Evolutionary conservation across 768 basidiomycete species (phyloP).

Genomic region (Lentinula detonsa): DNA sequence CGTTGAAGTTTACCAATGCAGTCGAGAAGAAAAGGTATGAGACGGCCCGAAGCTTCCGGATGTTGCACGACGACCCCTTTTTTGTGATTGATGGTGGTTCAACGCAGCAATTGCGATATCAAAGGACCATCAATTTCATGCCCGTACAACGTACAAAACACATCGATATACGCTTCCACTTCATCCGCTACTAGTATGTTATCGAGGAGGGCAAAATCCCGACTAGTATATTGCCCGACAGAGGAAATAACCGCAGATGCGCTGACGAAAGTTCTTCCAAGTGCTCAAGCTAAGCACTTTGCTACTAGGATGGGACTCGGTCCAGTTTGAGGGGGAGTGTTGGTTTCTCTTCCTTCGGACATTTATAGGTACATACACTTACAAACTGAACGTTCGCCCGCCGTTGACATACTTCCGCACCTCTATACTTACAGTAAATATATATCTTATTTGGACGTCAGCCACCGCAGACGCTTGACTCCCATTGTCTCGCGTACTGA

Average conservation of each 20-base stretch:
- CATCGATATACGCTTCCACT: constrained; percentile 22
- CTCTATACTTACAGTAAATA: no score
- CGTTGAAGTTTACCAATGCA: not conserved
- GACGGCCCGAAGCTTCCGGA: not conserved
- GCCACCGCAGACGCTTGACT: no score
- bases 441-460: no score
- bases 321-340: not conserved
- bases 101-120: constrained; percentile 6
- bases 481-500: no score
- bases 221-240: constrained; percentile 18
- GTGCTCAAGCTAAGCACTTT: not conserved
- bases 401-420: no score
- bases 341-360: not conserved
- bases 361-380: no score
- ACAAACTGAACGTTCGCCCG: no score
- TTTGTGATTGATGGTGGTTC: no score
- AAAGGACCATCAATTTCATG: constrained; percentile 16
- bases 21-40: not conserved
- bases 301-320: not conserved
- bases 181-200: constrained; percentile 18
- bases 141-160: constrained; percentile 22
- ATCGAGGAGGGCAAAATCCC: constrained; percentile 13
- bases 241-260: constrained; percentile 22
- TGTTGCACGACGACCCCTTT: not conserved
- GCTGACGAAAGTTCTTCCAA: constrained; percentile 23